Conservation (phyloP, 805 yeast species). For the Starmerella bombi region DNA sequence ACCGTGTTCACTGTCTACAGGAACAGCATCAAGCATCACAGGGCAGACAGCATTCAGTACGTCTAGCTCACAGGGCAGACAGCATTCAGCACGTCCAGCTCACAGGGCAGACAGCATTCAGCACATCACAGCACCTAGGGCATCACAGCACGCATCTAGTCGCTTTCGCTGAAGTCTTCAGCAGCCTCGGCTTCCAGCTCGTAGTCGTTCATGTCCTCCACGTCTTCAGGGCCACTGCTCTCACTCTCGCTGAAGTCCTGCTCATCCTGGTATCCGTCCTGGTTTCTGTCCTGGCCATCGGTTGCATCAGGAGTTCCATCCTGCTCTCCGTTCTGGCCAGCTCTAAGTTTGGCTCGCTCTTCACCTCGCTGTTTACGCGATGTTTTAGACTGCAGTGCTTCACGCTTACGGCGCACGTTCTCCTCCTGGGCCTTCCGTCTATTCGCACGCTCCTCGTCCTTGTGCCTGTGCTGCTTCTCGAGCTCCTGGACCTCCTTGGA, state of each 20-base stretch:
- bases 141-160: too few relatives aligned
- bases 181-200: conserved; percentile 25
- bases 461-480: conserved; percentile 53
- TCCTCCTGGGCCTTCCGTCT: conserved; percentile 69
- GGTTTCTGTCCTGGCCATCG: conserved; percentile 20
- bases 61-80: too few relatives aligned
- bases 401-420: conserved; percentile 59
- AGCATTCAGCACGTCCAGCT: too few relatives aligned
- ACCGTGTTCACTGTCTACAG: too few relatives aligned
- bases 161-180: too few relatives aligned
- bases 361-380: conserved; percentile 50
- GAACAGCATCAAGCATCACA: too few relatives aligned
- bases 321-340: conserved; percentile 17
- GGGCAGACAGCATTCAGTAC: too few relatives aligned
- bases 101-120: too few relatives aligned
- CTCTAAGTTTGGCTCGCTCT: conserved; percentile 23
- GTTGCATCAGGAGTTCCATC: conserved; percentile 10
- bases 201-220: conserved; percentile 31
- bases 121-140: too few relatives aligned
- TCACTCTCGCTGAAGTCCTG: conserved; percentile 13
- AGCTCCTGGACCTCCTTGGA: conserved; percentile 44
- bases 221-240: conserved; percentile 24
- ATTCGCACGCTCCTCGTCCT: conserved; percentile 48
- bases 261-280: conserved; percentile 1
- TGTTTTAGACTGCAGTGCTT: conserved; percentile 58